Evolutionary conservation across 495 filamentous ascomycete species (phyloP), one percentile per base, ranked within the genome.

Genomic region (Rhypophila decipiens): DNA sequence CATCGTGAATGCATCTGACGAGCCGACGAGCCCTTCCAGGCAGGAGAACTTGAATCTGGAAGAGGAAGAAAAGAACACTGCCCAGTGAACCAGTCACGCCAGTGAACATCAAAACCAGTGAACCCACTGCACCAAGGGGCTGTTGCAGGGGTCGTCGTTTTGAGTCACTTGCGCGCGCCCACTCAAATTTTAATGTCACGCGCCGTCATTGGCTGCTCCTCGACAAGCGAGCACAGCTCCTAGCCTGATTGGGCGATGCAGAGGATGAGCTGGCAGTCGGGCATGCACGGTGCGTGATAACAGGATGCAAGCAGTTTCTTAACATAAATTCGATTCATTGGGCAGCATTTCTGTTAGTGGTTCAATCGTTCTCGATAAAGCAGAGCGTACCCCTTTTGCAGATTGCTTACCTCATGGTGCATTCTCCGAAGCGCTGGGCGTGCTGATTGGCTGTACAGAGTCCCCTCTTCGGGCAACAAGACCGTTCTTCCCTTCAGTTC

Each of bases 401-500:
- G n/a, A 15, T 22, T 38, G 45, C 52, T 62, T 59, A 55, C 54
- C 55, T 61, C 55, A 57, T 47, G 47, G 22, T 23, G 35, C 50
- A 49, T 49, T 37, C 34, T n/a, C 7, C 27, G 9, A n/a, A 13
- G 12, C 23, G 39, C 39, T 24, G 18, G 9, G 22, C 11, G 4
- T 8, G 15, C 15, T 54, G 24, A 63, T 65, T 65, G 52, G 59
- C 39, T 20, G 40, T 22, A 29, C 19, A 27, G n/a, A n/a, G 24
- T 20, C 40, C 33, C 41, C 19, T 38, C 31, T 20, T 46, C n/a
- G 46, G 39, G 33, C 49, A 42, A 47, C 39, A 42, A 39, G 39
- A 45, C 45, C 48, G 46, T 47, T 50, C 44, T 34, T 33, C 43
- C 43, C 48, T 39, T 40, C 39, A 20, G 51, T 49, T 50, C 55